Percentiles rank a stretch among this genome's conserved stretches.
These are phyloP conservation scores for Fraxinus nigra DNA, from an alignment of 305 asterid genomes.

Conservation along the genomic window DNA sequence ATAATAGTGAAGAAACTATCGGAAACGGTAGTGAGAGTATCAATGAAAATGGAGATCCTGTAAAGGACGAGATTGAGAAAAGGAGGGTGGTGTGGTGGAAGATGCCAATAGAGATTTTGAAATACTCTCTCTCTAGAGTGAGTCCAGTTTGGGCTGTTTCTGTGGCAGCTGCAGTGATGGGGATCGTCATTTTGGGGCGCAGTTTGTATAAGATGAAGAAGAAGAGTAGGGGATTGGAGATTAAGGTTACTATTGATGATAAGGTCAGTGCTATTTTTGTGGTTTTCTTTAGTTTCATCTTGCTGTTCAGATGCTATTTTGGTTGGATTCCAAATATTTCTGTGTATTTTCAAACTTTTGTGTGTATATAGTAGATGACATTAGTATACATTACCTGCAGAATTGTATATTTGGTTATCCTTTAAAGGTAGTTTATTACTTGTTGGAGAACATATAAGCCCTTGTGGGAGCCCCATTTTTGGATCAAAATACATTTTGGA, in stretches of 20 bases:
- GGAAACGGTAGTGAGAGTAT: constrained; percentile 31
- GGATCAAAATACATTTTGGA: no score
- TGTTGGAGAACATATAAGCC: neutral
- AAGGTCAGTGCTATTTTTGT: constrained; percentile 54
- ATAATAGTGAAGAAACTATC: constrained; percentile 18
- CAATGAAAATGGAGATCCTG: constrained; percentile 23
- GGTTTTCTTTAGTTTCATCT: constrained; percentile 17
- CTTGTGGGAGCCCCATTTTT: no score
- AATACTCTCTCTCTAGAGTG: constrained; percentile 55
- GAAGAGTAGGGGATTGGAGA: constrained; percentile 59
- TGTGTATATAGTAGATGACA: neutral
- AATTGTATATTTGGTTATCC: neutral
- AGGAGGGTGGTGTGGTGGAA: constrained; percentile 81
- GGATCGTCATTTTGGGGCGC: constrained; percentile 74
- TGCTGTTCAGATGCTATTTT: neutral
- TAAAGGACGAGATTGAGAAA: constrained; percentile 43
- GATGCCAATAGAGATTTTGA: constrained; percentile 75
- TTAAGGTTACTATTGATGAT: constrained; percentile 74
- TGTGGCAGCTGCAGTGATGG: constrained; percentile 81
- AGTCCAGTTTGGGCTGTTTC: constrained; percentile 82
- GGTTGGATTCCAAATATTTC: neutral
- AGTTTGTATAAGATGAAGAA: constrained; percentile 76
- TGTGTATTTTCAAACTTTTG: neutral
- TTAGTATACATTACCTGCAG: neutral
- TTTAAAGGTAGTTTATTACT: neutral